These are phyloP conservation scores for Neopestalotiopsis sp. DNA, from an alignment of 2,329 filamentous ascomycete species.

Conservation along the genomic window DNA sequence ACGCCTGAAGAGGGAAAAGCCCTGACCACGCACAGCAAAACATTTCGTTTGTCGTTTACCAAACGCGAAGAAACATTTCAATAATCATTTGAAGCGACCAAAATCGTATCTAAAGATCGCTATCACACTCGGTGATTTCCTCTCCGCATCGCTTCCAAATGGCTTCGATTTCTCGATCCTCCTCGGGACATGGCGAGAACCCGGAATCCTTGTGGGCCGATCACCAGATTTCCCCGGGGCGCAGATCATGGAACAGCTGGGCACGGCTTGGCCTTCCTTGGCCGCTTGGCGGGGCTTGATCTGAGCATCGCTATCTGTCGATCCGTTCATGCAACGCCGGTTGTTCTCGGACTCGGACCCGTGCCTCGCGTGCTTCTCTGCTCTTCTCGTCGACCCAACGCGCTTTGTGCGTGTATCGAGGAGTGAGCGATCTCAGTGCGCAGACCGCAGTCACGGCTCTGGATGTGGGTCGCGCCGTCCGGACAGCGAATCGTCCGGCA, in stretches of 20 bases:
- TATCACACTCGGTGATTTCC: background rate
- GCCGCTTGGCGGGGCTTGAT: constrained; percentile 12
- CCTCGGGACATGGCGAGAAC: background rate
- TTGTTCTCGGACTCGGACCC: background rate
- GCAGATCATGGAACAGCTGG: constrained; percentile 7
- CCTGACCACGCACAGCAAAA: background rate
- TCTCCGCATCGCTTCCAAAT: background rate
- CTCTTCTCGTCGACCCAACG: background rate
- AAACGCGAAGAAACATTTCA: background rate
- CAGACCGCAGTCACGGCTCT: background rate
- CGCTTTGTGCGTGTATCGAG: background rate
- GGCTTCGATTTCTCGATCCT: background rate
- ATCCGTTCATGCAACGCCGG: constrained; percentile 6
- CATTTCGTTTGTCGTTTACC: background rate
- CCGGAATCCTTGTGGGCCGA: constrained; percentile 8
- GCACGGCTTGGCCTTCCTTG: constrained; percentile 2
- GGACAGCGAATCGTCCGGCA: background rate
- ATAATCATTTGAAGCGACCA: background rate
- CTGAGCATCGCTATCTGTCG: constrained; percentile 1
- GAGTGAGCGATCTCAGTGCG: background rate
- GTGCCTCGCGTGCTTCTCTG: background rate
- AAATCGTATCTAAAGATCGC: background rate
- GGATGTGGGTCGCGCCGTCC: background rate
- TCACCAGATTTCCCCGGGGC: background rate
- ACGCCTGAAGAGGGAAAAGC: background rate